Base-by-base conservation (phyloP, 345 rosid species). In the Lepidium aucheri region DNA sequence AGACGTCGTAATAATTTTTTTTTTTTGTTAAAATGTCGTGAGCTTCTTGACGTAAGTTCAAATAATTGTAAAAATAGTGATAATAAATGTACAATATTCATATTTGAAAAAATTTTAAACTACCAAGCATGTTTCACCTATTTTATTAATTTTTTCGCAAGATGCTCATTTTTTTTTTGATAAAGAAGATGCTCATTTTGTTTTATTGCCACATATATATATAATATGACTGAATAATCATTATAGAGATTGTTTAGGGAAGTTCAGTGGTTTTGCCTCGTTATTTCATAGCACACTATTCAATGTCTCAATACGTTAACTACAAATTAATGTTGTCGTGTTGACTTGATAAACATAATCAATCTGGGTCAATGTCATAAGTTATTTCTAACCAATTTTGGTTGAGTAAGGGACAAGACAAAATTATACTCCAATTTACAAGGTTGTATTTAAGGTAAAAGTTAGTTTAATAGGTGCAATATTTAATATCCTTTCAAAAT, bases 161-260 rank as follows among this genome's bases (percentile, higher is more conserved):
- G 4, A 49, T 50, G 20, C 16, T 47, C 47, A 11, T 6, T 20
- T n/a, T n/a, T n/a, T n/a, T n/a, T n/a, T n/a, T n/a, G n/a, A n/a
- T n/a, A n/a, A n/a, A n/a, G n/a, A n/a, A n/a, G n/a, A n/a, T n/a
- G n/a, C n/a, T n/a, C n/a, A n/a, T n/a, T n/a, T n/a, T n/a, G n/a
- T n/a, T n/a, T n/a, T n/a, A n/a, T n/a, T n/a, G n/a, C n/a, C n/a
- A n/a, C n/a, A n/a, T n/a, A n/a, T n/a, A n/a, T n/a, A n/a, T n/a
- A 50, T 26, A 49, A 20, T 20, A 20, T 20, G 22, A 62, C 68
- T 34, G 42, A 40, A 49, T 59, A 39, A 57, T 49, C 65, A 69
- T 59, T 51, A 5, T 67, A n/a, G 74, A 12, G 67, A 12, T 34
- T 53, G 67, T 28, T 33, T 51, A 60, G 14, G 53, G 45, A 69